phyloP scores from a whole-genome alignment of 257 asterid genomes.

The Petunia axillaris region DNA sequence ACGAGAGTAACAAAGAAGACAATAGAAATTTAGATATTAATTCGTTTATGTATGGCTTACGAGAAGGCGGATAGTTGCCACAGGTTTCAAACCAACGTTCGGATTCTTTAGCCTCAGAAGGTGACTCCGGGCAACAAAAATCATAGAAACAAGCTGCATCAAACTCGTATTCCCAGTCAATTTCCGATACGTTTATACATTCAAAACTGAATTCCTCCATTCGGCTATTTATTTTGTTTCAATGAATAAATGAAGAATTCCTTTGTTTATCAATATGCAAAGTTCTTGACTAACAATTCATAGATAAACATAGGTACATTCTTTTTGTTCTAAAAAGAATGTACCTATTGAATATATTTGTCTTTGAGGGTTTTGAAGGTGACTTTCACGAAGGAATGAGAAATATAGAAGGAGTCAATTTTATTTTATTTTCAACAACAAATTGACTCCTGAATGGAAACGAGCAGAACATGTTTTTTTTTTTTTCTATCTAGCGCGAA shows the following conservation, averaged over 20 bases:
- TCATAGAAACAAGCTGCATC: constrained; percentile 70
- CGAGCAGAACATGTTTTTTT: background rate
- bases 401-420: constrained; percentile 13
- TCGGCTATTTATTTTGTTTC: constrained; percentile 34
- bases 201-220: constrained; percentile 58
- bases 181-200: constrained; percentile 30
- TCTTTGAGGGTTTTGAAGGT: constrained; percentile 9
- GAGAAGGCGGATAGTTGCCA: constrained; percentile 27
- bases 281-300: constrained; percentile 17
- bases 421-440: no score
- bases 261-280: background rate
- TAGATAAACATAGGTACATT: constrained; percentile 34
- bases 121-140: constrained; percentile 57
- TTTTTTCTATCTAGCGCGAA: constrained; percentile 4
- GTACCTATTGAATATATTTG: constrained; percentile 19
- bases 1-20: background rate
- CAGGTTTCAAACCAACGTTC: constrained; percentile 70
- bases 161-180: constrained; percentile 74
- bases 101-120: constrained; percentile 53
- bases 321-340: background rate
- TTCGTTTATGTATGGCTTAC: background rate
- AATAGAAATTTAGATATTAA: no score
- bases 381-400: constrained; percentile 13
- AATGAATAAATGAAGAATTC: background rate
- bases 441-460: background rate